Conservation (phyloP, 139 green algal genomes). For the Trebouxia sp. region DNA sequence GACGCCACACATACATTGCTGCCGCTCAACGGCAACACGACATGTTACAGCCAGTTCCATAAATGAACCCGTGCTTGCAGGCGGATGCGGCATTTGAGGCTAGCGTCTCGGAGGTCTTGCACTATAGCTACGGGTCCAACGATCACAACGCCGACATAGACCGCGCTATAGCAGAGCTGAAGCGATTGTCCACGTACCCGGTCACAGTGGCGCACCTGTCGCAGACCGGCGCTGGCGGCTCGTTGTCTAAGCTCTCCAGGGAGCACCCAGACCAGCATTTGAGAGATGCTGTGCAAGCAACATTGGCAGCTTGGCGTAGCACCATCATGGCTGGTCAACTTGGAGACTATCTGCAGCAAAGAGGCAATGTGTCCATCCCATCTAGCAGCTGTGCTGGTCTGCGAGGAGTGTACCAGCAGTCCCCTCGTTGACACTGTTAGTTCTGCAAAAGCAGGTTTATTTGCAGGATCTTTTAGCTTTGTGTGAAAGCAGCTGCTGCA, state of each 20-base stretch:
- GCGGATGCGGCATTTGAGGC: not conserved
- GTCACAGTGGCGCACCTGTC: not conserved
- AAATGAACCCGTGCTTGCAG: not conserved
- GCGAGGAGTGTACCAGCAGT: not conserved
- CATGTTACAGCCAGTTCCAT: no score
- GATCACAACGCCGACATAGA: not conserved
- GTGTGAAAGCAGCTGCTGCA: no score
- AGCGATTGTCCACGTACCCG: not conserved
- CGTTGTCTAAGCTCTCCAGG: not conserved
- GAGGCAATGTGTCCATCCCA: not conserved
- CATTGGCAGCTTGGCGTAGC: not conserved
- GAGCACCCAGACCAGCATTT: not conserved
- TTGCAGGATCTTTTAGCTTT: no score
- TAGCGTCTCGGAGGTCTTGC: not conserved
- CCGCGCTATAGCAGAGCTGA: not conserved
- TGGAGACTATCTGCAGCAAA: slow-evolving; percentile 8
- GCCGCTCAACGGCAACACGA: no score
- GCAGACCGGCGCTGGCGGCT: not conserved
- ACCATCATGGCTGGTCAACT: not conserved
- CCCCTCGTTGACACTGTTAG: not conserved
- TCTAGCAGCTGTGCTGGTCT: slow-evolving; percentile 10
- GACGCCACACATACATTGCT: no score
- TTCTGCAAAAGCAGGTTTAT: not conserved
- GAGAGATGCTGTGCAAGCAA: not conserved
- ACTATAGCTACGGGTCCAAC: not conserved